These are phyloP conservation scores for Camellia lanceoleosa DNA, from an alignment of 148 eudicot genomes.

Conservation along the genomic window DNA sequence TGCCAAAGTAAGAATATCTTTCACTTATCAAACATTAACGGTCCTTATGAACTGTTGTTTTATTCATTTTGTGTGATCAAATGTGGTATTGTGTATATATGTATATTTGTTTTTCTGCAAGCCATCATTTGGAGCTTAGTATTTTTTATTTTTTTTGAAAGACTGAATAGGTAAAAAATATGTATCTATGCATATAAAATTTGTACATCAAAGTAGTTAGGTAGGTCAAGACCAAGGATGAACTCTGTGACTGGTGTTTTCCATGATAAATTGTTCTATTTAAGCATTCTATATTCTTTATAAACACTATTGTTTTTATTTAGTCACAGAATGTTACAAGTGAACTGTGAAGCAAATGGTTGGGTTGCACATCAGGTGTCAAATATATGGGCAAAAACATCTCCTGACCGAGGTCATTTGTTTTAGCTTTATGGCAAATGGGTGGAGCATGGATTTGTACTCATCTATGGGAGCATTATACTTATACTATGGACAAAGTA, in stretches of 20 bases:
- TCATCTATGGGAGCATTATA: conserved; percentile 84
- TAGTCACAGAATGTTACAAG: conserved; percentile 31
- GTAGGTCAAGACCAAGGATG: background rate
- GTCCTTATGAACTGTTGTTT: background rate
- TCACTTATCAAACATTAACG: background rate
- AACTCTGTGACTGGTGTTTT: background rate
- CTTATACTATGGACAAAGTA: conserved; percentile 66
- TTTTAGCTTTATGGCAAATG: conserved; percentile 76
- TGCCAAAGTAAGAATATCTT: conserved; percentile 40
- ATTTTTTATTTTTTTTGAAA: too few species aligned
- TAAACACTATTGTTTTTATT: conserved; percentile 17
- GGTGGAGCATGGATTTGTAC: conserved; percentile 92
- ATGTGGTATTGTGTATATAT: too few species aligned
- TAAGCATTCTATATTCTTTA: background rate
- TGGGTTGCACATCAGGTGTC: conserved; percentile 82
- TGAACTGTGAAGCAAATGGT: conserved; percentile 67
- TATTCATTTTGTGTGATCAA: background rate
- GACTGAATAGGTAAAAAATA: too few species aligned
- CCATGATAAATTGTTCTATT: background rate
- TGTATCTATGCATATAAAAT: too few species aligned
- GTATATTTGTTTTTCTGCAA: too few species aligned
- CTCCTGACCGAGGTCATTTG: conserved; percentile 62
- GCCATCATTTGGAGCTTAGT: too few species aligned
- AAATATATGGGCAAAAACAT: conserved; percentile 88
- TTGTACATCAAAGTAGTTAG: too few species aligned